A percentile compares a stretch with the other conserved stretches of the same genome.
These are phyloP conservation scores for Sanguinoderma infundibulare DNA, from an alignment of 1,284 basidiomycete species.

Conservation along the genomic window DNA sequence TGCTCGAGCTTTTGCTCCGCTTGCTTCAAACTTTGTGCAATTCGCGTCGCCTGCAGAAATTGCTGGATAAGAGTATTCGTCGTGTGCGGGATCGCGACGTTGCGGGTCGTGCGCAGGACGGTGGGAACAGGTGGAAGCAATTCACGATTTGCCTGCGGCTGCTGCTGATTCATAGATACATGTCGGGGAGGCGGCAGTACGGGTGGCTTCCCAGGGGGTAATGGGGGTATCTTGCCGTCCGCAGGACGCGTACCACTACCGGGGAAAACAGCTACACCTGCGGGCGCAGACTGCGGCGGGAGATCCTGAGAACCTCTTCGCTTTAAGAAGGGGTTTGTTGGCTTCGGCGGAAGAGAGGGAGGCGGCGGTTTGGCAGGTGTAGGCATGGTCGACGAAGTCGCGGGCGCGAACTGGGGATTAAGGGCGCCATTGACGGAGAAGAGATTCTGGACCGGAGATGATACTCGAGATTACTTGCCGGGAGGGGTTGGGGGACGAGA, in stretches of 20 bases:
- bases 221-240: conserved; percentile 32
- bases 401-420: neutral
- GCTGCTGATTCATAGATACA: conserved; percentile 22
- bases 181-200: conserved; percentile 37
- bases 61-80: conserved; percentile 60
- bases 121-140: conserved; percentile 16
- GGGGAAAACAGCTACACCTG: conserved; percentile 8
- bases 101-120: too few species aligned
- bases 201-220: conserved; percentile 37
- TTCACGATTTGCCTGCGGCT: conserved; percentile 12
- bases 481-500: conserved; percentile 21
- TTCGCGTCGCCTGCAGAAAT: conserved; percentile 69
- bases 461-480: conserved; percentile 8
- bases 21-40: conserved; percentile 67
- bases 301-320: conserved; percentile 31
- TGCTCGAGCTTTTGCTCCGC: conserved; percentile 69
- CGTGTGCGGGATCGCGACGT: conserved; percentile 16
- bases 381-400: neutral
- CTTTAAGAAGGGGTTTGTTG: conserved; percentile 43
- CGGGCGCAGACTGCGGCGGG: conserved; percentile 20
- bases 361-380: conserved; percentile 17
- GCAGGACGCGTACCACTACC: conserved; percentile 15
- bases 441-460: conserved; percentile 26
- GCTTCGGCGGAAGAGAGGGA: conserved; percentile 31
- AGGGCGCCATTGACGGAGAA: conserved; percentile 13